Conservation (phyloP, 2,329 filamentous ascomycete genomes). For the Periconia sp. region DNA sequence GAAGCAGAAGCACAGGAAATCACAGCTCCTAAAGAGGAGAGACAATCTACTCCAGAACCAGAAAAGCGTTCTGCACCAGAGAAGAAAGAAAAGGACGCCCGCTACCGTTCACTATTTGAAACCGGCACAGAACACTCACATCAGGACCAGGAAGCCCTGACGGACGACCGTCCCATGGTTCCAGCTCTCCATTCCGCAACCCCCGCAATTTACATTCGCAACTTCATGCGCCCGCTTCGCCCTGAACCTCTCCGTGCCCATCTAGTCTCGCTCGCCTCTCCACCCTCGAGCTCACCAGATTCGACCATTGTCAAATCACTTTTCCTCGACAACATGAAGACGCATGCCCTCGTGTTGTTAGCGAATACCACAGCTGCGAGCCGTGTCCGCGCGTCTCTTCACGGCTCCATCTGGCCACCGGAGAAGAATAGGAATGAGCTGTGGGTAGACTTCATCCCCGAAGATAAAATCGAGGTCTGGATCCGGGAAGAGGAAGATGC, state of each 20-base stretch:
- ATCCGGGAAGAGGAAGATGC: constrained; percentile 58
- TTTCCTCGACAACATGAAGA: constrained; percentile 83
- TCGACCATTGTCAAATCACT: constrained; percentile 68
- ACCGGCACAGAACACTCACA: constrained; percentile 10
- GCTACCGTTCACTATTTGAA: constrained; percentile 41
- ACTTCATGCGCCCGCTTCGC: constrained; percentile 87
- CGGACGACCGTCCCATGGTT: constrained; percentile 38
- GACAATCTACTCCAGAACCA: constrained; percentile 1
- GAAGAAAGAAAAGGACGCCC: constrained; percentile 38
- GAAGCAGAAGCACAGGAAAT: constrained; percentile 2
- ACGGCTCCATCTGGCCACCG: constrained; percentile 83
- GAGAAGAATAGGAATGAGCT: constrained; percentile 83
- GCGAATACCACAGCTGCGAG: constrained; percentile 72
- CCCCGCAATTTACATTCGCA: constrained; percentile 76
- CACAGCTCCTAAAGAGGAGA: constrained; percentile 12
- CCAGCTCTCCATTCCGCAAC: constrained; percentile 51
- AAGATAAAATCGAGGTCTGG: constrained; percentile 75
- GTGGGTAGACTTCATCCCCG: constrained; percentile 88
- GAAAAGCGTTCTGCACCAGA: constrained; percentile 8
- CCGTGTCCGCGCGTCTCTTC: constrained; percentile 76
- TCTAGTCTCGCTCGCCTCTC: constrained; percentile 70
- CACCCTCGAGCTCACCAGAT: constrained; percentile 57
- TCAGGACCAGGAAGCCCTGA: constrained; percentile 26
- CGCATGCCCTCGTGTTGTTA: constrained; percentile 85
- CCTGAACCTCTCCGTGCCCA: constrained; percentile 70